phyloP scores from a whole-genome alignment of 1,284 basidiomycete species.

The Tilletia horrida region DNA sequence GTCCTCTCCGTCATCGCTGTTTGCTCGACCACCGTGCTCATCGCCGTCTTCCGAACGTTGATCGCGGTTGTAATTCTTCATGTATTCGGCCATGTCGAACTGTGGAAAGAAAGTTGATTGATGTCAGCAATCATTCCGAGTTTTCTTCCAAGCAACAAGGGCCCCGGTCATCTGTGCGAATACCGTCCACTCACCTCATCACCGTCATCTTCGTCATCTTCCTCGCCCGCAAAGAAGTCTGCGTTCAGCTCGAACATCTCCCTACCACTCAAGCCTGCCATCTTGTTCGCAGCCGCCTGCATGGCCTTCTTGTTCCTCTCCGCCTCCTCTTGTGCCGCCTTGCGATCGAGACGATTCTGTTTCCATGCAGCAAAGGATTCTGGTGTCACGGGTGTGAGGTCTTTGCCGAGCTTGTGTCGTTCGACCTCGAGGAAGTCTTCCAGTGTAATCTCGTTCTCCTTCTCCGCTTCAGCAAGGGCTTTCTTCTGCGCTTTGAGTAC shows the following conservation, averaged over 20 bases:
- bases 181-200: constrained; percentile 26
- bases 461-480: constrained; percentile 67
- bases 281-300: constrained; percentile 79
- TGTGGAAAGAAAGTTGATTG: constrained; percentile 6
- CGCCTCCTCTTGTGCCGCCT: constrained; percentile 82
- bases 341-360: constrained; percentile 61
- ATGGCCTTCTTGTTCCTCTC: constrained; percentile 78
- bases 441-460: constrained; percentile 75
- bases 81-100: constrained; percentile 47
- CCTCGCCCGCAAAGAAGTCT: constrained; percentile 79
- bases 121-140: too few species aligned
- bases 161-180: background rate
- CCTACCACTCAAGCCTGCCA: constrained; percentile 85
- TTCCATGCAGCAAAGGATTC: constrained; percentile 95
- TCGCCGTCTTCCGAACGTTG: constrained; percentile 38
- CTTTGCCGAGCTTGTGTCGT: constrained; percentile 65
- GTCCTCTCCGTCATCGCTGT: constrained; percentile 25
- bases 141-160: too few species aligned
- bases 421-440: constrained; percentile 99
- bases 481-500: constrained; percentile 79
- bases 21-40: constrained; percentile 17
- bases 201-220: constrained; percentile 65
- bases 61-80: constrained; percentile 46
- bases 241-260: constrained; percentile 91
- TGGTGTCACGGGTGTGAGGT: constrained; percentile 90